Conservation (phyloP, 768 basidiomycete genomes). For the Saitozyma podzolica region DNA sequence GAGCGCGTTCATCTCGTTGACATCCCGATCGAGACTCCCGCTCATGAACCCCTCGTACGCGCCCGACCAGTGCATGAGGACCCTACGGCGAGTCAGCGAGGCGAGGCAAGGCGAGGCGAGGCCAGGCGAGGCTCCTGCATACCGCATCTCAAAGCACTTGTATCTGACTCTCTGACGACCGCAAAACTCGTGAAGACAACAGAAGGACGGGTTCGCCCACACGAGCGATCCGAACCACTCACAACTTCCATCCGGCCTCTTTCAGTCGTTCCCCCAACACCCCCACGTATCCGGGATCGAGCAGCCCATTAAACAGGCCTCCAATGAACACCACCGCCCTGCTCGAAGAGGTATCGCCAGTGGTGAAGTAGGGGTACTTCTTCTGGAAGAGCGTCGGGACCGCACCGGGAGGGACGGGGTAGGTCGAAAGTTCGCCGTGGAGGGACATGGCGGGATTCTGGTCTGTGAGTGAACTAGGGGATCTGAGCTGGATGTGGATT, state of each 20-base stretch:
- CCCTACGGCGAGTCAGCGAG: slow-evolving; percentile 17
- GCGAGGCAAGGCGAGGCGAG: neutral
- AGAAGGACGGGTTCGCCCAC: too few relatives aligned
- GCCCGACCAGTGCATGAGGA: slow-evolving; percentile 41
- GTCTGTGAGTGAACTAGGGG: too few relatives aligned
- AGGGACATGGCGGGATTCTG: slow-evolving; percentile 1
- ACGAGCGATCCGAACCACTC: slow-evolving; percentile 8
- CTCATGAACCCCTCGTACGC: slow-evolving; percentile 42
- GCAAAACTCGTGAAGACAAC: too few relatives aligned
- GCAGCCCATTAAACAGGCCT: slow-evolving; percentile 44
- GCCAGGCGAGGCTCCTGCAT: too few relatives aligned
- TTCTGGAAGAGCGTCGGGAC: neutral
- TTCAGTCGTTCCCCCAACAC: slow-evolving; percentile 24
- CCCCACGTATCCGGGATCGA: slow-evolving; percentile 25
- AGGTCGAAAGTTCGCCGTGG: slow-evolving; percentile 9
- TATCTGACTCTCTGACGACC: too few relatives aligned
- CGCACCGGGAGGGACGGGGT: neutral
- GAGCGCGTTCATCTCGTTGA: slow-evolving; percentile 34
- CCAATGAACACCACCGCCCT: slow-evolving; percentile 45
- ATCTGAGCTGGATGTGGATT: too few relatives aligned
- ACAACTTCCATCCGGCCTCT: slow-evolving; percentile 43
- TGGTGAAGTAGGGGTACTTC: slow-evolving; percentile 33
- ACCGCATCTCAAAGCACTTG: too few relatives aligned
- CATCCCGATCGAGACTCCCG: slow-evolving; percentile 39
- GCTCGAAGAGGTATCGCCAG: slow-evolving; percentile 27